These are phyloP conservation scores for Leptographium radiaticola DNA, from an alignment of 2,329 filamentous ascomycete species.

Conservation along the genomic window DNA sequence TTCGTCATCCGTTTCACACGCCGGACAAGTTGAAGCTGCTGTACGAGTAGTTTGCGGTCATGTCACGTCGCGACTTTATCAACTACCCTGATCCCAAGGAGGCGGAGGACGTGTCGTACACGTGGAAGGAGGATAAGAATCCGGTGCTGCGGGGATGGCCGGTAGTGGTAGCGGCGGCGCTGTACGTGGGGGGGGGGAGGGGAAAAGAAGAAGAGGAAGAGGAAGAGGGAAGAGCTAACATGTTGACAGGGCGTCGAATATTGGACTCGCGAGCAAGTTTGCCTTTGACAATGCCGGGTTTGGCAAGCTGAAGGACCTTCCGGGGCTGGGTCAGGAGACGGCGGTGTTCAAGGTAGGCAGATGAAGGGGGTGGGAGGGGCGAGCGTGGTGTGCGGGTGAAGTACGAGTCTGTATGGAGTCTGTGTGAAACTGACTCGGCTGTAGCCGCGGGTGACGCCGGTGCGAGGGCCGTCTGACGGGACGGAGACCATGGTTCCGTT, in stretches of 20 bases:
- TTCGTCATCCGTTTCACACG: too few species aligned
- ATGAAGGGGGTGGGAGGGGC: too few species aligned
- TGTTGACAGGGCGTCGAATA: conserved; percentile 38
- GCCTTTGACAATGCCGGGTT: conserved; percentile 60
- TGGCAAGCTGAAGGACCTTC: conserved; percentile 30
- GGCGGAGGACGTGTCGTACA: conserved; percentile 20
- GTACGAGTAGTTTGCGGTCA: too few species aligned
- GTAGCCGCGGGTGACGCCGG: conserved; percentile 1
- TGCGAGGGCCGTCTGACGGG: conserved; percentile 13
- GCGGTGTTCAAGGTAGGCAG: conserved; percentile 33
- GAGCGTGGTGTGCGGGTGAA: neutral
- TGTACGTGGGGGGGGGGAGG: conserved; percentile 14
- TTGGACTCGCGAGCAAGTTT: conserved; percentile 46
- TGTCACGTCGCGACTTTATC: conserved; percentile 19
- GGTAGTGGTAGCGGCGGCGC: conserved; percentile 37
- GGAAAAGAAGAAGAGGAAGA: neutral
- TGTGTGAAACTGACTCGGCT: too few species aligned
- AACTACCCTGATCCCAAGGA: conserved; percentile 30
- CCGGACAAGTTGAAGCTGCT: too few species aligned
- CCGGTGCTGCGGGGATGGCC: conserved; percentile 55
- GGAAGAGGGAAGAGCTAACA: neutral
- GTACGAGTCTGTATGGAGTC: neutral
- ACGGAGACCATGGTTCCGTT: conserved; percentile 24
- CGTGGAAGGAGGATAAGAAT: conserved; percentile 39
- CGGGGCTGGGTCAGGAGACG: conserved; percentile 29